Base-by-base conservation (phyloP, 2,329 filamentous ascomycete genomes). In the Lecanicillium sp. region DNA sequence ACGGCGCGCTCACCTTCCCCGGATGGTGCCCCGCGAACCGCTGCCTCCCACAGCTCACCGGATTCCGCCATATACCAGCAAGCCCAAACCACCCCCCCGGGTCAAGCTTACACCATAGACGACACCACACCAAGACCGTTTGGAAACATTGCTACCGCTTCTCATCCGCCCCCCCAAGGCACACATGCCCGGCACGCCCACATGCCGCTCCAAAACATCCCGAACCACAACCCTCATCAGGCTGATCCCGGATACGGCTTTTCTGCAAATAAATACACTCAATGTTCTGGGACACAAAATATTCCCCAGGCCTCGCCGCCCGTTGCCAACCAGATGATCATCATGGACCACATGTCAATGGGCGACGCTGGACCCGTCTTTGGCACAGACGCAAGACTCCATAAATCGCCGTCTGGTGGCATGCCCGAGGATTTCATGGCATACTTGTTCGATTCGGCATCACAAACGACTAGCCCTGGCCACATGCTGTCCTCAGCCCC, bases 351-450 rank as follows among this genome's bases (percentile, higher is more conserved):
- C 52, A 82, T 84, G 75, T 67, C 76, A 36, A 75, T 77, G 60
- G 73, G 75, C 14, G 83, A 81, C 49, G 82, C 86, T 4, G 87
- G 94, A 57, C 89, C 91, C 1, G 84, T 96, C 21, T 96, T 96
- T 65, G 89, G 89, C 14, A 83, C 79, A 21, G 89, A 95, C 57
- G 84, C 81, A 15, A 83, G 88, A 51, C 58, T 79, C 33, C 90
- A 87, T 56, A 87, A 91, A 49, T 95, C 90, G 3, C 90, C 91
- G 0, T 91, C 91, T 61, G 75, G 77, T 4, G 84, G 86, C 8
- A 86, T 94, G 70, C 85, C 87, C 0, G 88, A 94, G 60, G 89
- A 95, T 60, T 93, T 93, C 59, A 84, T 90, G 54, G 83, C 85
- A 5, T 95, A 86, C 73, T 67, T 94, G 21, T 94, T 94, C 67